Percentiles rank a stretch among this genome's conserved stretches.
Evolutionary conservation across 2,329 filamentous ascomycete species (phyloP).

Genomic region (Drechslerella coelobrocha): DNA sequence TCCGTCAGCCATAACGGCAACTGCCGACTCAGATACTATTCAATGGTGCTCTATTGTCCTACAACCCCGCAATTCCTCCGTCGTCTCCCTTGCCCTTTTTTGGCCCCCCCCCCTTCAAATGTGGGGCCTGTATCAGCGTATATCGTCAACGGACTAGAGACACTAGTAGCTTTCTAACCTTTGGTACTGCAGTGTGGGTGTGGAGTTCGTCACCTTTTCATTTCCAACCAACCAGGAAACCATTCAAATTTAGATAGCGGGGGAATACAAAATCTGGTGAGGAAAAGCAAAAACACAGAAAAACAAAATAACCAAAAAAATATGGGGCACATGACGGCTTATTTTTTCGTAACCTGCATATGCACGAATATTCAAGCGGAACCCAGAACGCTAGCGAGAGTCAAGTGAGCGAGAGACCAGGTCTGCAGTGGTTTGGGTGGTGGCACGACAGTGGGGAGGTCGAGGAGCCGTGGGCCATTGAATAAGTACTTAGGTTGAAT

Average conservation of each 20-base stretch:
- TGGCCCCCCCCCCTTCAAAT: not conserved
- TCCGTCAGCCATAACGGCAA: too few species aligned
- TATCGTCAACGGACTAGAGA: not conserved
- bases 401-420: not conserved
- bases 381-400: not conserved
- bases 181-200: not conserved
- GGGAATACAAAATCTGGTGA: not conserved
- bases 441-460: not conserved
- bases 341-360: not conserved
- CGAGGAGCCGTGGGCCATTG: too few species aligned
- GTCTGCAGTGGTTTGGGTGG: not conserved
- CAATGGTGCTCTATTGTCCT: not conserved
- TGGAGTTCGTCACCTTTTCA: not conserved
- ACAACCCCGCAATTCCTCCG: not conserved
- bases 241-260: not conserved
- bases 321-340: conserved; percentile 2
- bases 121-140: not conserved
- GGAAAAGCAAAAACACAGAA: not conserved
- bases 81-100: not conserved
- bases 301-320: not conserved
- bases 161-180: not conserved
- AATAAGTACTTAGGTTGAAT: not conserved
- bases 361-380: conserved; percentile 3
- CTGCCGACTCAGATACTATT: too few species aligned
- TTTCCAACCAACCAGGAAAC: not conserved